phyloP scores from a whole-genome alignment of 1,284 basidiomycete species.

The Tilletia setariae region DNA sequence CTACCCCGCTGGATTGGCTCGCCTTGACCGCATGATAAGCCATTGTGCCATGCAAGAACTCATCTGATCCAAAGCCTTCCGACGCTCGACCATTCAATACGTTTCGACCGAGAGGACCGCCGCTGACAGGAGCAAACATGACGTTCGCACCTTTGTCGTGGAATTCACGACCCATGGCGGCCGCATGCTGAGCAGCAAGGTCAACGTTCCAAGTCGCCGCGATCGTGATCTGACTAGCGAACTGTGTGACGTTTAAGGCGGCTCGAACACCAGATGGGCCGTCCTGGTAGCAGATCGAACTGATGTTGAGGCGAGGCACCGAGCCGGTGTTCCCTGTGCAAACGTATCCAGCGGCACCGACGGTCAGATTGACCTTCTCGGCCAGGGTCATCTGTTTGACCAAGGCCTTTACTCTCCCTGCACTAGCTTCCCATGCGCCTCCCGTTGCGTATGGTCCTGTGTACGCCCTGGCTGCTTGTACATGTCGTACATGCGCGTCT shows the following conservation, averaged over 20 bases:
- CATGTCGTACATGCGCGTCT: too few relatives aligned
- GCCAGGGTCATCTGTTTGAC: constrained; percentile 30
- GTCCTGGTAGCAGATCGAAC: constrained; percentile 32
- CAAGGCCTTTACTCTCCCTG: too few relatives aligned
- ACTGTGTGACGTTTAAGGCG: constrained; percentile 27
- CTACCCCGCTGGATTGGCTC: constrained; percentile 28
- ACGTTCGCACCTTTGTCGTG: constrained; percentile 31
- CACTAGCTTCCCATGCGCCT: too few relatives aligned
- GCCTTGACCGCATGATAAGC: constrained; percentile 30
- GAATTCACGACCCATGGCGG: constrained; percentile 30
- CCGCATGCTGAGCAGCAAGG: constrained; percentile 26
- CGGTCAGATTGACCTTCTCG: constrained; percentile 34
- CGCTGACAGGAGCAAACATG: constrained; percentile 51
- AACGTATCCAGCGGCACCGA: constrained; percentile 26
- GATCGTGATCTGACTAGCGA: constrained; percentile 30
- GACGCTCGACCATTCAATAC: constrained; percentile 31
- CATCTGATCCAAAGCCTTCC: constrained; percentile 32
- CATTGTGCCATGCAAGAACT: constrained; percentile 29
- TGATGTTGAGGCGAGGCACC: constrained; percentile 30
- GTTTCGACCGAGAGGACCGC: constrained; percentile 38
- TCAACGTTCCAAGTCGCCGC: constrained; percentile 33
- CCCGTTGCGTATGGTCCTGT: too few relatives aligned
- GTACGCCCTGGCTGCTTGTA: too few relatives aligned
- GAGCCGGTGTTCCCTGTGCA: constrained; percentile 28
- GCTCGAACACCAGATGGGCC: constrained; percentile 29